phyloP scores from a whole-genome alignment of 305 asterid genomes.

The Euphrasia arctica region DNA sequence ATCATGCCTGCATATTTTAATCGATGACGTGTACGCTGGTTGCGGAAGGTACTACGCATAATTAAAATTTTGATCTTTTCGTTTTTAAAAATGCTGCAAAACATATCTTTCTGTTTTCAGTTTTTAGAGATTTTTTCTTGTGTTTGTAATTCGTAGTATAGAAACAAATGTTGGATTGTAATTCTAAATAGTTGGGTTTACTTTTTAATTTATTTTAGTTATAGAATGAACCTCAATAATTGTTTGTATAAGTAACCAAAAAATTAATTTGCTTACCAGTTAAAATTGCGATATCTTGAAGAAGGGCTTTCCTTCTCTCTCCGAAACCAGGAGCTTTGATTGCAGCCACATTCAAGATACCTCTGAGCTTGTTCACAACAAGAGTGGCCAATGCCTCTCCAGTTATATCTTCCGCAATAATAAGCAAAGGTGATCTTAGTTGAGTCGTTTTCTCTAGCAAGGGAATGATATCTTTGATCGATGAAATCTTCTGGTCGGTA shows the following conservation, averaged over 20 bases:
- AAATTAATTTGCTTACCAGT: conserved; percentile 42
- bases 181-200: too few species aligned
- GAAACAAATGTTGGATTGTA: background rate
- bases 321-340: conserved; percentile 94
- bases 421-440: conserved; percentile 76
- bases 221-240: too few species aligned
- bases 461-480: conserved; percentile 94
- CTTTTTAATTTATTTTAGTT: too few species aligned
- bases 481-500: conserved; percentile 90
- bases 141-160: background rate
- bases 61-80: too few species aligned
- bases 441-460: conserved; percentile 91
- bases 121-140: too few species aligned
- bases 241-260: too few species aligned
- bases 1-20: background rate
- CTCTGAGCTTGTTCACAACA: conserved; percentile 84
- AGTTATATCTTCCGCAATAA: conserved; percentile 77
- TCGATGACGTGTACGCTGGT: too few species aligned
- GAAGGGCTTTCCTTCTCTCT: conserved; percentile 82
- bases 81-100: too few species aligned
- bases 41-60: too few species aligned
- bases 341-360: conserved; percentile 75
- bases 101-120: too few species aligned
- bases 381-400: conserved; percentile 96
- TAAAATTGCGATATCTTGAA: conserved; percentile 88